Evolutionary conservation across 306 rosid species (phyloP).

Genomic region (Glycine soja): DNA sequence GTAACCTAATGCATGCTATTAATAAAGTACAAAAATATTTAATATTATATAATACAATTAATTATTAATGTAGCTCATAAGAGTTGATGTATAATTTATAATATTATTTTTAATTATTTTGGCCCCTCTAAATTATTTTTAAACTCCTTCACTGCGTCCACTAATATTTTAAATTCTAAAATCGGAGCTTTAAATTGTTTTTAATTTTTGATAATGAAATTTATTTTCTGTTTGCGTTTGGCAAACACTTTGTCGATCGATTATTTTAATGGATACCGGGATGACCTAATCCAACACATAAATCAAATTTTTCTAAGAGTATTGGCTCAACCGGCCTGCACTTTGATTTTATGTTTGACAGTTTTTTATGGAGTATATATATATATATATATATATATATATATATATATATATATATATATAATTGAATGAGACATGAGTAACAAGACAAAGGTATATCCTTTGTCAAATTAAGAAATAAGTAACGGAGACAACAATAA

Average conservation of each 20-base stretch:
- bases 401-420: neutral
- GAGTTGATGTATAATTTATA: too few species aligned
- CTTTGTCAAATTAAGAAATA: conserved; percentile 5
- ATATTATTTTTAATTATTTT: too few species aligned
- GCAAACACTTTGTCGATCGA: neutral
- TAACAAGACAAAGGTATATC: conserved; percentile 10
- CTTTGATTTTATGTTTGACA: neutral
- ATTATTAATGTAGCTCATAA: too few species aligned
- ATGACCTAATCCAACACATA: conserved; percentile 5
- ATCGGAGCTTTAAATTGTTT: too few species aligned
- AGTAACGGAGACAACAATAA: conserved; percentile 4
- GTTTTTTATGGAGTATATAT: neutral
- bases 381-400: neutral
- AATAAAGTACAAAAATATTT: too few species aligned
- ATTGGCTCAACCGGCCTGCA: conserved; percentile 45
- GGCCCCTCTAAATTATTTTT: too few species aligned
- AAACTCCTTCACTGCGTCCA: too few species aligned
- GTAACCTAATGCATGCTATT: too few species aligned
- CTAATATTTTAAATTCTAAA: too few species aligned
- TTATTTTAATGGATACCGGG: neutral
- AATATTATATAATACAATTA: too few species aligned
- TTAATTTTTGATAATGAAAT: too few species aligned
- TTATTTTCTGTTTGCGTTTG: neutral
- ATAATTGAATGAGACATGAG: conserved; percentile 25
- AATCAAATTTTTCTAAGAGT: neutral